A percentile compares a stretch with the other conserved stretches of the same genome.
Evolutionary conservation across 2,329 filamentous ascomycete genomes (phyloP).

Genomic region (Chalara sp.): DNA sequence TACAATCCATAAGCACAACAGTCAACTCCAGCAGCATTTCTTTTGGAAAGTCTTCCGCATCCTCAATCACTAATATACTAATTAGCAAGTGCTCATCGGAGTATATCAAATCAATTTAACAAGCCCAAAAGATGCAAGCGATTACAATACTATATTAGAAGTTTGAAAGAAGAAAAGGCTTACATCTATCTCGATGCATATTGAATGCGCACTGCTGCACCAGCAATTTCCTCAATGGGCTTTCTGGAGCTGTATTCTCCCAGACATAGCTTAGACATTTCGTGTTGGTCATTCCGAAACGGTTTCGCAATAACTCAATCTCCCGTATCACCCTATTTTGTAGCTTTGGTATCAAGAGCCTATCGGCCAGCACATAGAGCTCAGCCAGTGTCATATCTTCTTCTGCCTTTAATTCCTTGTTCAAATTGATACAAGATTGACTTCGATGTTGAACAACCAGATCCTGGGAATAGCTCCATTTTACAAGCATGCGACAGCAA

Average conservation of each 20-base stretch:
- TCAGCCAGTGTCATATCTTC: not conserved
- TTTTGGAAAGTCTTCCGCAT: not conserved
- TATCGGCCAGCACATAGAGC: not conserved
- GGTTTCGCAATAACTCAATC: not conserved
- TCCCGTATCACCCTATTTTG: not conserved
- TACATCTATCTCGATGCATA: not conserved
- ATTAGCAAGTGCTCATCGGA: too few species aligned
- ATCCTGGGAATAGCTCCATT: not conserved
- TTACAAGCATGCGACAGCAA: not conserved
- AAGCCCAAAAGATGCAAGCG: not conserved
- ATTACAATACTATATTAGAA: not conserved
- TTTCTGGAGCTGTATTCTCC: not conserved
- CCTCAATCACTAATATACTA: not conserved
- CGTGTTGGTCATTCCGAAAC: not conserved
- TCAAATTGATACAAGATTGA: not conserved
- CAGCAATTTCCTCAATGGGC: not conserved
- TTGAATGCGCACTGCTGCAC: not conserved
- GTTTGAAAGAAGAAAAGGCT: not conserved
- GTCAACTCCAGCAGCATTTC: not conserved
- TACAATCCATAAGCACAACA: too few species aligned
- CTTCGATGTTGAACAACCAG: not conserved
- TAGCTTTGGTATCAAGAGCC: not conserved
- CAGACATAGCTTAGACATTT: not conserved
- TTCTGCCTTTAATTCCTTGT: not conserved
- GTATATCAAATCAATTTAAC: not conserved